Evolutionary conservation across 2,329 filamentous ascomycete genomes (phyloP), one percentile per base, ranked within the genome.

Genomic region (Fusarium coicis): DNA sequence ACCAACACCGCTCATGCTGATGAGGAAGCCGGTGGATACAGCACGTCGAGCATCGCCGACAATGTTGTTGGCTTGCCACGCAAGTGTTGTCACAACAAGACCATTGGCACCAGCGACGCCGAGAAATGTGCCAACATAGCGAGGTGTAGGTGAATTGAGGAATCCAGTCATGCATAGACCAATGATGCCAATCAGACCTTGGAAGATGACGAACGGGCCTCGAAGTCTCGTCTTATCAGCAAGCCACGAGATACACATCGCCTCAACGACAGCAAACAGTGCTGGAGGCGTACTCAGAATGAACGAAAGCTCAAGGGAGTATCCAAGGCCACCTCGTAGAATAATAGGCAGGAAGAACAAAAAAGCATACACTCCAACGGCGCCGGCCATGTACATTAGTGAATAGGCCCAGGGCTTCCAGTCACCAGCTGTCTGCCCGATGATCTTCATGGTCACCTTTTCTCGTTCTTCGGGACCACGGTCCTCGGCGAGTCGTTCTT

Each of bases 331-430:
- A 0, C 70, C 70, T 7, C 70, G 40, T 0, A 73, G 53, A 1
- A 73, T 73, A 1, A 73, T 55, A 0, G 70, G 70, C 0, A 73
- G 21, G 19, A 73, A 73, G 10, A 73, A 73, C 0, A 73, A 9
- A 0, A 73, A 73, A 0, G 70, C 70, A 1, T 73, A 73, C 0
- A 73, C 70, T 5, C 70, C 70, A 10, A 73, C 70, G 4, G 70
- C 70, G 10, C 70, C 70, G 2, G 70, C 70, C 56, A 70, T 63
- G 30, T 73, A 73, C 70, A 73, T 73, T 0, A 73, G 43, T 2
- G 70, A 73, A 34, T 54, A 73, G 0, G 70, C 70, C 70, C 70
- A 73, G 1, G 70, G 70, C 11, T 73, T 73, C 70, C 70, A 73
- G 10, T 73, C 70, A 2, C 53, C 49, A 0, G 70, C 70, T 2